These are phyloP conservation scores for Leccinum uliginosum DNA, from an alignment of 768 basidiomycete species.

Conservation along the genomic window DNA sequence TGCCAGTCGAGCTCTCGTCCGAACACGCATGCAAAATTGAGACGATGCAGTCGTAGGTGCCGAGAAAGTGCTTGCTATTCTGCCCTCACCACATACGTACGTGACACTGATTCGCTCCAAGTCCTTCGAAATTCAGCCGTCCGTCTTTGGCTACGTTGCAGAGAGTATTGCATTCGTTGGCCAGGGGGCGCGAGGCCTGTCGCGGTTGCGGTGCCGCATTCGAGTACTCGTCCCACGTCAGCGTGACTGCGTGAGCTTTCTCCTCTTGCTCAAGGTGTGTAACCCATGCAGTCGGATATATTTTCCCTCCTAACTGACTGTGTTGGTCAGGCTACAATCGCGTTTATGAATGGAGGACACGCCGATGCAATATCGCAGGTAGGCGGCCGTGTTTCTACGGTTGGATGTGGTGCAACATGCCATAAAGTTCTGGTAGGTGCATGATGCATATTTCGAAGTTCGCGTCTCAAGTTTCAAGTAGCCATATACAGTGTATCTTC, in stretches of 20 bases:
- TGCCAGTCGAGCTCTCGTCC: not conserved
- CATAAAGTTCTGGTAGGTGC: not conserved
- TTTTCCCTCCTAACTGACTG: not conserved
- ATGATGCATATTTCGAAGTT: not conserved
- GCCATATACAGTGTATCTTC: not conserved
- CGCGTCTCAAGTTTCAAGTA: not conserved
- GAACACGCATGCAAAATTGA: not conserved
- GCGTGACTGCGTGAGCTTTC: not conserved
- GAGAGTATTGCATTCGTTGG: not conserved
- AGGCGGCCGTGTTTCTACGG: not conserved
- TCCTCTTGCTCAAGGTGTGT: not conserved
- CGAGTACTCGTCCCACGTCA: not conserved
- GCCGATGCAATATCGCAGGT: not conserved
- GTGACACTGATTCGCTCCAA: not conserved
- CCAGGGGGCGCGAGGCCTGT: too few species aligned
- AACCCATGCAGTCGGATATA: too few species aligned
- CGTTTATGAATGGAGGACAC: not conserved
- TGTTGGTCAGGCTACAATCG: not conserved
- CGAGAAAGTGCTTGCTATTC: not conserved
- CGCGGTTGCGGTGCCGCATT: not conserved
- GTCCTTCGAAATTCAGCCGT: not conserved
- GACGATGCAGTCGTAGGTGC: not conserved
- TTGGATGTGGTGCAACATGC: not conserved
- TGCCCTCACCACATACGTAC: not conserved
- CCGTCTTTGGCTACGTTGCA: not conserved